Base-by-base conservation (phyloP, 2,329 filamentous ascomycete genomes). In the Trichoderma pleuroti region DNA sequence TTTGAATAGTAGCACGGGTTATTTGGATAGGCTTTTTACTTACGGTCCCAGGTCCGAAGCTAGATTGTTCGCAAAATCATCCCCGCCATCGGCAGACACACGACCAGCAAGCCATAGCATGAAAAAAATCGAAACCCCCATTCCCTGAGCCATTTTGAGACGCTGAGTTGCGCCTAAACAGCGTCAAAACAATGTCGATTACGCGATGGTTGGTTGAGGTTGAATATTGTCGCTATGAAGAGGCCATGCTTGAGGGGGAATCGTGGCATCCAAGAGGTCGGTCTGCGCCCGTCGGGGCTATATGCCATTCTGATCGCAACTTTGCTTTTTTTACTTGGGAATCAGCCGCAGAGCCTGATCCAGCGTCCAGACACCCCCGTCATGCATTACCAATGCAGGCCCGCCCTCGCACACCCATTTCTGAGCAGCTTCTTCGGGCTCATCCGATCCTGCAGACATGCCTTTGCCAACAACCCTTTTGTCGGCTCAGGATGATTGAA, bases 51-150 rank as follows among this genome's bases (percentile, higher is more conserved):
- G 42, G 26, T 75, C 74, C 2, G 71, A 72, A 36, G 73, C 71
- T 1, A 75, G 34, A 60, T 75, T 74, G 39, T 75, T 74, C 10
- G 72, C 72, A 30, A 75, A 74, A 36, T 74, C 74, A 57, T 74
- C 74, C 67, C 72, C 76, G 68, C 32, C 66, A 34, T 74, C 73
- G 21, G 72, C 74, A 4, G 62, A 26, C 8, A 28, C 62, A 34
- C 16, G 21, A 11, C 30, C 30, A 6, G 30, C 30, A 3, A 65
- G 3, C 62, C 62, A 54, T 34, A 65, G 6, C 9, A 65, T 36
- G 9, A 54, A n/a, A 14, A 54, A 52, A 18, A 34, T 5, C 21
- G 28, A 28, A 28, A 28, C n/a, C 8, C 26, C 2, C 3, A 36
- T 11, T 1, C 2, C 1, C 1, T 34, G 46, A 5, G 46, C 8